A percentile compares a stretch with the other conserved stretches of the same genome.
phyloP scores from a whole-genome alignment of 257 asterid genomes.

The Agastache rugosa region DNA sequence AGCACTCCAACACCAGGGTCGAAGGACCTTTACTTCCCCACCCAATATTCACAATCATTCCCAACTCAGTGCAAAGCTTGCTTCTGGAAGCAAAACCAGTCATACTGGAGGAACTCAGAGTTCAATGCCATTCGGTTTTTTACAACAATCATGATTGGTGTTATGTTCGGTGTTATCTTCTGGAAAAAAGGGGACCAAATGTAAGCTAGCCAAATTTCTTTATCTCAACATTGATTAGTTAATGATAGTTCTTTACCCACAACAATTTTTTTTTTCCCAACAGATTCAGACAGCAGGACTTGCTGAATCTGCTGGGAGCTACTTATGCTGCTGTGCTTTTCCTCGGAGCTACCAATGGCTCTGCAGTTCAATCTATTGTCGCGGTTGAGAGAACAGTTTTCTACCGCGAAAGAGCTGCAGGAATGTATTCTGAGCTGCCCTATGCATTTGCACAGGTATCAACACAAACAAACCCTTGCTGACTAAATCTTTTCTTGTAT shows the following conservation, averaged over 20 bases:
- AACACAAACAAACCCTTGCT: background rate
- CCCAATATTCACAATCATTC: slow-evolving; percentile 52
- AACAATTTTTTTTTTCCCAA: background rate
- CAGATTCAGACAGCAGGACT: slow-evolving; percentile 75
- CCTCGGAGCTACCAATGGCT: slow-evolving; percentile 79
- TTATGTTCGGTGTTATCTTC: slow-evolving; percentile 68
- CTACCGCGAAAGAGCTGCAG: slow-evolving; percentile 92
- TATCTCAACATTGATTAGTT: background rate
- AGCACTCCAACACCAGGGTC: slow-evolving; percentile 48
- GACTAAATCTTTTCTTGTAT: background rate
- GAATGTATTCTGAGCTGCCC: slow-evolving; percentile 86
- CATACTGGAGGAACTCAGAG: slow-evolving; percentile 61
- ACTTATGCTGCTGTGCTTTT: slow-evolving; percentile 81
- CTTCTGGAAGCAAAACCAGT: slow-evolving; percentile 57
- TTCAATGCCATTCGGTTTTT: slow-evolving; percentile 62
- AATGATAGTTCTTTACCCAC: background rate
- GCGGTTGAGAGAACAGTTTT: slow-evolving; percentile 77
- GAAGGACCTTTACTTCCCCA: slow-evolving; percentile 44
- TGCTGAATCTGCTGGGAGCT: slow-evolving; percentile 80
- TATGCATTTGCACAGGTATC: slow-evolving; percentile 87
- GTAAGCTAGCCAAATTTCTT: slow-evolving; percentile 32
- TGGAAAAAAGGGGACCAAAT: slow-evolving; percentile 50
- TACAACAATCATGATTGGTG: slow-evolving; percentile 42
- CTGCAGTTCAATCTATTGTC: slow-evolving; percentile 80
- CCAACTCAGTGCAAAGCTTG: slow-evolving; percentile 56